A percentile compares a stretch with the other conserved stretches of the same genome.
Evolutionary conservation across 2,329 filamentous ascomycete genomes (phyloP).

Genomic region (Rhinocladiella similis): DNA sequence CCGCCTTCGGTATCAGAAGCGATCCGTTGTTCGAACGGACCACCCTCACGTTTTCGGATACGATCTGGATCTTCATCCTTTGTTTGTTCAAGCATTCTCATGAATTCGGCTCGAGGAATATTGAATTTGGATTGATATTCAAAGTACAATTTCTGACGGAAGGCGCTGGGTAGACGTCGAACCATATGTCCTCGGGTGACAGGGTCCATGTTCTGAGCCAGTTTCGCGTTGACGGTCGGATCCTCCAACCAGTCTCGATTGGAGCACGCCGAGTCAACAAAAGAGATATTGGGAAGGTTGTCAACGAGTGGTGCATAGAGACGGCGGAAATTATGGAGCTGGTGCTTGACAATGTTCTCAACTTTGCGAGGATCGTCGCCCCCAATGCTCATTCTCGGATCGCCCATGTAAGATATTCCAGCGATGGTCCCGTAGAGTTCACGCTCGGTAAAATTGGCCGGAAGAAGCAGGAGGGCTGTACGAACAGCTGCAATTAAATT

Average conservation of each 20-base stretch:
- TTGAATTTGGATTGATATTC: slow-evolving; percentile 88
- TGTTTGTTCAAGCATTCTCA: slow-evolving; percentile 76
- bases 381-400: slow-evolving; percentile 90
- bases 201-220: slow-evolving; percentile 91
- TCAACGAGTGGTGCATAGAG: slow-evolving; percentile 88
- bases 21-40: slow-evolving; percentile 83
- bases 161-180: slow-evolving; percentile 78
- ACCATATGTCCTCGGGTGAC: slow-evolving; percentile 94
- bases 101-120: slow-evolving; percentile 81
- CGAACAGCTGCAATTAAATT: slow-evolving; percentile 91
- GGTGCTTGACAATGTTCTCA: slow-evolving; percentile 87
- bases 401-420: slow-evolving; percentile 88
- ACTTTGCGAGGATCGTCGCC: slow-evolving; percentile 93
- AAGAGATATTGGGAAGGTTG: slow-evolving; percentile 83
- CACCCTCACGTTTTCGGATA: slow-evolving; percentile 73
- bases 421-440: slow-evolving; percentile 90
- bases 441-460: slow-evolving; percentile 78
- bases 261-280: slow-evolving; percentile 64
- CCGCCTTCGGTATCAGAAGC: slow-evolving; percentile 64
- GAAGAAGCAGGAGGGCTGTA: slow-evolving; percentile 83
- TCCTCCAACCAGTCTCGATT: slow-evolving; percentile 65
- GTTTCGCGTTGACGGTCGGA: slow-evolving; percentile 61
- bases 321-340: slow-evolving; percentile 86
- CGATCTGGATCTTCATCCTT: slow-evolving; percentile 65
- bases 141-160: slow-evolving; percentile 89